These are phyloP conservation scores for Trichosporon sp. DNA, from an alignment of 1,284 basidiomycete species.

Conservation along the genomic window DNA sequence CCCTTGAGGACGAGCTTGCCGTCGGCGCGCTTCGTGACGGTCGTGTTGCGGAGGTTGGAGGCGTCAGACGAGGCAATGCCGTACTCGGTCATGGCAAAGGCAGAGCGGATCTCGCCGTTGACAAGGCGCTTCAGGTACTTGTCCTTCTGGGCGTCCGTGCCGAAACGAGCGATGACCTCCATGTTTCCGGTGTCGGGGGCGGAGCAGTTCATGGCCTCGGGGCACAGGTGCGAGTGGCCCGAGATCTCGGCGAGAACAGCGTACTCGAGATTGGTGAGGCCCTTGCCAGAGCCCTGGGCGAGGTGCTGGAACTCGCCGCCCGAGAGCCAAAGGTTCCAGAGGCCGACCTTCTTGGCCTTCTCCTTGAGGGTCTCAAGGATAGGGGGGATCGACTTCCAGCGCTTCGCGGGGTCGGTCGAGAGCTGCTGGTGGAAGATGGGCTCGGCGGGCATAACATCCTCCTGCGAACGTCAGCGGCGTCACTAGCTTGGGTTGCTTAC, in stretches of 20 bases:
- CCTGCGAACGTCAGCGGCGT: constrained; percentile 59
- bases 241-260: constrained; percentile 95
- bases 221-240: constrained; percentile 79
- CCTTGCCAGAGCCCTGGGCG: constrained; percentile 67
- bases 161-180: constrained; percentile 97
- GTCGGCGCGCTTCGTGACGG: constrained; percentile 73
- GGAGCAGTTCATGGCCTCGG: constrained; percentile 86
- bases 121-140: constrained; percentile 86
- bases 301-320: constrained; percentile 83
- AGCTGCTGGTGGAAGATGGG: constrained; percentile 80
- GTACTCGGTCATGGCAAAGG: constrained; percentile 93
- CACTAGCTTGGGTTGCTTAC: constrained; percentile 59
- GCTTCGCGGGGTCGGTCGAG: constrained; percentile 69
- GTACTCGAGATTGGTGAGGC: constrained; percentile 89
- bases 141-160: constrained; percentile 82
- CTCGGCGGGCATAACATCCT: constrained; percentile 81
- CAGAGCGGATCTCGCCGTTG: constrained; percentile 88
- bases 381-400: constrained; percentile 84
- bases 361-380: constrained; percentile 82
- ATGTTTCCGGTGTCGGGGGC: constrained; percentile 96
- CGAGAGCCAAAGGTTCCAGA: constrained; percentile 97
- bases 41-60: constrained; percentile 90
- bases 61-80: constrained; percentile 93
- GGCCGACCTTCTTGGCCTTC: constrained; percentile 81
- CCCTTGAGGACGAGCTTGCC: constrained; percentile 87